phyloP scores from a whole-genome alignment of 768 basidiomycete species.

The Russula brevipes region DNA sequence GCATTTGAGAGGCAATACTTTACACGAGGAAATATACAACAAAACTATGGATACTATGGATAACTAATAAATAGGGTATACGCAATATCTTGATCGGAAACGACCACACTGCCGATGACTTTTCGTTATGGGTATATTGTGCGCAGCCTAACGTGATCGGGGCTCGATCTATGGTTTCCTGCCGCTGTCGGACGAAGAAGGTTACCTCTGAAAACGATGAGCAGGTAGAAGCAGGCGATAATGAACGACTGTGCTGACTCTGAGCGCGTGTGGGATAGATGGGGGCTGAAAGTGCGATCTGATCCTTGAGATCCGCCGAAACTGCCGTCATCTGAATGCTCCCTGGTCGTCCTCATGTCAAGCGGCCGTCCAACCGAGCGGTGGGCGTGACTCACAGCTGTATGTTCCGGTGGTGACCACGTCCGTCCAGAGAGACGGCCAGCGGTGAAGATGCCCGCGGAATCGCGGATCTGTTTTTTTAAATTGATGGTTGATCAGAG shows the following conservation, averaged over 20 bases:
- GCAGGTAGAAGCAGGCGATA: not conserved
- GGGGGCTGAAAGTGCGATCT: conserved; percentile 13
- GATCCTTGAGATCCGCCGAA: conserved; percentile 14
- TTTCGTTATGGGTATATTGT: conserved; percentile 19
- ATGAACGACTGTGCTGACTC: conserved; percentile 6
- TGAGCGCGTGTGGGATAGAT: conserved; percentile 4
- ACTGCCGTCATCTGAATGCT: conserved; percentile 16
- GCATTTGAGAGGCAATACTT: conserved; percentile 1
- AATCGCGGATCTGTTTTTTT: not conserved
- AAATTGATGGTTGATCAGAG: conserved; percentile 1
- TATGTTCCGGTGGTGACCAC: conserved; percentile 15
- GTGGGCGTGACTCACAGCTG: conserved; percentile 7
- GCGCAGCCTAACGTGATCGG: conserved; percentile 10
- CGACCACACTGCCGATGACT: not conserved
- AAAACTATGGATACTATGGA: conserved; percentile 11
- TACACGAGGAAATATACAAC: not conserved
- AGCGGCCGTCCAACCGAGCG: not conserved
- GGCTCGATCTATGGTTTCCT: not conserved
- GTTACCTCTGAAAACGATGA: conserved; percentile 7
- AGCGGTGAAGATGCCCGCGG: conserved; percentile 17
- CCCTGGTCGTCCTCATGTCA: conserved; percentile 5
- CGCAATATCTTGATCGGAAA: not conserved
- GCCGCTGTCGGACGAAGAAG: not conserved
- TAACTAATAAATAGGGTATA: conserved; percentile 5
- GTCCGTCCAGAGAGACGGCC: conserved; percentile 21